These are phyloP conservation scores for Russula griseocarnosa DNA, from an alignment of 768 basidiomycete genomes.

Conservation along the genomic window DNA sequence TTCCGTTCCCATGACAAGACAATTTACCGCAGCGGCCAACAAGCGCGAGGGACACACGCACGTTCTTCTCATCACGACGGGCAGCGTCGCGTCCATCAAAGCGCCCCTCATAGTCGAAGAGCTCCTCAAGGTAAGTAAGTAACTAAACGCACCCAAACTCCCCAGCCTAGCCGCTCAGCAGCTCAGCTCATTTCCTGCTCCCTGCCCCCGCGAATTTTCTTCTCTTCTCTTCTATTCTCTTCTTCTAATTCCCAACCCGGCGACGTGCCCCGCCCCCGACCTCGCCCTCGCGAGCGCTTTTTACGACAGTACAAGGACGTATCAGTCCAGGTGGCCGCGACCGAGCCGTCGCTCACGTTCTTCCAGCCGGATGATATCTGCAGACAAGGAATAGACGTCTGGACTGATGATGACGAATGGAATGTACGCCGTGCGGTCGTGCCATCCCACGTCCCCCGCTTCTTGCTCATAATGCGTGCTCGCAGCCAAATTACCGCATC, in stretches of 20 bases:
- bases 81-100: conserved; percentile 96
- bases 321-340: conserved; percentile 78
- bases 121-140: conserved; percentile 50
- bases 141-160: neutral
- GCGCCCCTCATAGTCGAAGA: conserved; percentile 82
- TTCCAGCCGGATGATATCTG: conserved; percentile 55
- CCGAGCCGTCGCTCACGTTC: conserved; percentile 73
- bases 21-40: conserved; percentile 24
- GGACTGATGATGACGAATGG: conserved; percentile 95
- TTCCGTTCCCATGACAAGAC: neutral
- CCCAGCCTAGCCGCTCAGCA: no score
- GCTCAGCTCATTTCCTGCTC: no score
- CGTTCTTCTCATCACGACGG: conserved; percentile 81
- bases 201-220: neutral
- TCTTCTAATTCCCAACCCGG: neutral
- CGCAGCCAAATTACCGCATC: conserved; percentile 64
- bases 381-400: conserved; percentile 56
- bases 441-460: neutral
- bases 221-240: neutral
- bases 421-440: conserved; percentile 48
- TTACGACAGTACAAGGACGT: conserved; percentile 68
- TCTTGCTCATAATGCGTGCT: neutral
- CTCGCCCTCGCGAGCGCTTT: neutral
- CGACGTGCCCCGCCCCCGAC: neutral
- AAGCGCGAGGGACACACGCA: conserved; percentile 49